phyloP scores from a whole-genome alignment of 1,284 basidiomycete species.

The Agroathelia rolfsii region DNA sequence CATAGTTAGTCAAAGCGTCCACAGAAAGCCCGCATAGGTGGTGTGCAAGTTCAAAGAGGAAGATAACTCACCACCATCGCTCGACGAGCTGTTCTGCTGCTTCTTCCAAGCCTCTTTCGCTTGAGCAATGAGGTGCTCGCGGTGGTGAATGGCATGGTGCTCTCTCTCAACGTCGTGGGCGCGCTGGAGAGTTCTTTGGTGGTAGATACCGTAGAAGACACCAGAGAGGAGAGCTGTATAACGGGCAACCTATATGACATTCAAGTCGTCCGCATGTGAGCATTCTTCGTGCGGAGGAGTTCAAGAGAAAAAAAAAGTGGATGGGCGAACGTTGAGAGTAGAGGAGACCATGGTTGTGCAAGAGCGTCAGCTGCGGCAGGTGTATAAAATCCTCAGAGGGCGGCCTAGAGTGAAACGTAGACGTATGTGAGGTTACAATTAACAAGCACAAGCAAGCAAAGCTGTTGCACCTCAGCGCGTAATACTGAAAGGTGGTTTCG shows the following conservation, averaged over 20 bases:
- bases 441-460: too few relatives aligned
- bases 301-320: slow-evolving; percentile 1
- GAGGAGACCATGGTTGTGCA: slow-evolving; percentile 42
- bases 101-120: slow-evolving; percentile 88
- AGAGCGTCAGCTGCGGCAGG: too few relatives aligned
- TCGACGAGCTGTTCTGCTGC: slow-evolving; percentile 42
- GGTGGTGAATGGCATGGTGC: slow-evolving; percentile 58
- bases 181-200: slow-evolving; percentile 84
- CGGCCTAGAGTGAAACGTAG: too few relatives aligned
- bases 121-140: slow-evolving; percentile 74
- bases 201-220: slow-evolving; percentile 87
- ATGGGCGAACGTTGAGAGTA: slow-evolving; percentile 46
- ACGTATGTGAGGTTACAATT: too few relatives aligned
- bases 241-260: slow-evolving; percentile 71
- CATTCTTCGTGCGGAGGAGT: slow-evolving; percentile 12
- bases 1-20: slow-evolving; percentile 12
- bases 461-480: too few relatives aligned
- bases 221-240: slow-evolving; percentile 89
- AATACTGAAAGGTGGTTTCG: too few relatives aligned
- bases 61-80: slow-evolving; percentile 38
- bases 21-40: slow-evolving; percentile 2
- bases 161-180: slow-evolving; percentile 66
- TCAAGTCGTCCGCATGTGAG: slow-evolving; percentile 9
- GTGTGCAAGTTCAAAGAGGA: slow-evolving; percentile 2
- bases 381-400: too few relatives aligned